Evolutionary conservation across 2,329 filamentous ascomycete species (phyloP).

Genomic region (Alternaria arborescens): DNA sequence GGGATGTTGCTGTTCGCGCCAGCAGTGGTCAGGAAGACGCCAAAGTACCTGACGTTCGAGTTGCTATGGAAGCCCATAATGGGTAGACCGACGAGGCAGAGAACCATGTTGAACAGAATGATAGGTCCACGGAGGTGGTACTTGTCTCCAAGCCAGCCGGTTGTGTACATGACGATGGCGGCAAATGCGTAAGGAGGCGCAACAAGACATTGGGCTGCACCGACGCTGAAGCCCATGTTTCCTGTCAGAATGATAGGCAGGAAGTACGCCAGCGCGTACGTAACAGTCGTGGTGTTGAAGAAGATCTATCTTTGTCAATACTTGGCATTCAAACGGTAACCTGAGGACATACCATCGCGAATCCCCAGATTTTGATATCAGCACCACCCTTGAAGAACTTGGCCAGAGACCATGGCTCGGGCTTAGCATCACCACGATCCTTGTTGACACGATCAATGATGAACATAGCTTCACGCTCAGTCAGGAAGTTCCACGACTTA

Average conservation of each 20-base stretch:
- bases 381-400: slow-evolving; percentile 59
- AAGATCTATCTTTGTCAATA: slow-evolving; percentile 53
- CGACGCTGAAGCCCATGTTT: slow-evolving; percentile 71
- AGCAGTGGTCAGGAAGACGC: slow-evolving; percentile 77
- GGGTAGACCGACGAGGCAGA: slow-evolving; percentile 73
- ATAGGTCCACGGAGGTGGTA: slow-evolving; percentile 67
- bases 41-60: slow-evolving; percentile 71
- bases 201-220: slow-evolving; percentile 72
- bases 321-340: neutral
- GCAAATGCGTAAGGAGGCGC: slow-evolving; percentile 58
- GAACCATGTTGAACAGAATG: slow-evolving; percentile 54
- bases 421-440: slow-evolving; percentile 62
- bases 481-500: slow-evolving; percentile 56
- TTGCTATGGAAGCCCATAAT: slow-evolving; percentile 73
- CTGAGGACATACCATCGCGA: slow-evolving; percentile 51
- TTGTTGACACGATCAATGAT: slow-evolving; percentile 61
- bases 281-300: slow-evolving; percentile 72
- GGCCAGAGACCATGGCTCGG: slow-evolving; percentile 57
- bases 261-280: slow-evolving; percentile 81
- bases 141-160: slow-evolving; percentile 72
- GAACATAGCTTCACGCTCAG: slow-evolving; percentile 57
- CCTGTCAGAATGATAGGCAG: slow-evolving; percentile 74
- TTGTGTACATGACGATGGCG: slow-evolving; percentile 56
- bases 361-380: slow-evolving; percentile 65
- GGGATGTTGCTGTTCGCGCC: slow-evolving; percentile 83